Conservation (phyloP, 768 basidiomycete species). For the Suillus americanus region DNA sequence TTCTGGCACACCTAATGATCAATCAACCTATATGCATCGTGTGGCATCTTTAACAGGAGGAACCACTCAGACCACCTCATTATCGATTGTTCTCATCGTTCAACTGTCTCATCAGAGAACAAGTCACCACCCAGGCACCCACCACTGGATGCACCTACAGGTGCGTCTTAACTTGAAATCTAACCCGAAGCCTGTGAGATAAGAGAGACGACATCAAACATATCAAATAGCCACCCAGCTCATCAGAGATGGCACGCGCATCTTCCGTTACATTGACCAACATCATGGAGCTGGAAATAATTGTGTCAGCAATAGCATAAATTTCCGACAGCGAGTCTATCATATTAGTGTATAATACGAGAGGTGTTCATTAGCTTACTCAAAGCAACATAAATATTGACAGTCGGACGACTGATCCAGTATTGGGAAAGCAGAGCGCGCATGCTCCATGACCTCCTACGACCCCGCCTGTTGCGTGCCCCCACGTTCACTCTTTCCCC, state of each 20-base stretch:
- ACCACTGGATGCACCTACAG: not conserved
- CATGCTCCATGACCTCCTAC: not conserved
- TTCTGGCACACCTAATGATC: not conserved
- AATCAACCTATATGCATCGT: not conserved
- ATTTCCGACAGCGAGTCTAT: not conserved
- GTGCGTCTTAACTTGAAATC: not conserved
- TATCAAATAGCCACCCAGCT: not conserved
- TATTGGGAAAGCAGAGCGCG: not conserved
- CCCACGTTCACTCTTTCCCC: constrained; percentile 16
- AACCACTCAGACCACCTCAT: not conserved
- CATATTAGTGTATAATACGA: not conserved
- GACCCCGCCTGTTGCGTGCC: not conserved
- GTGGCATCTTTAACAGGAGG: not conserved
- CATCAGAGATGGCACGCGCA: not conserved
- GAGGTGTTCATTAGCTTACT: not conserved
- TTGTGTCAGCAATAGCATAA: not conserved
- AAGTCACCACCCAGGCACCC: not conserved
- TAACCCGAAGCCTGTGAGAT: not conserved
- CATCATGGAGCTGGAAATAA: not conserved
- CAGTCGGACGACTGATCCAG: not conserved
- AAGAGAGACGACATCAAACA: not conserved
- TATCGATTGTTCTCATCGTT: not conserved
- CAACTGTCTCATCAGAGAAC: not conserved
- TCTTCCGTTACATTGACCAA: not conserved
- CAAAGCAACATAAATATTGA: not conserved